phyloP scores from a whole-genome alignment of 495 filamentous ascomycete genomes.

The Cairneyella variabilis region DNA sequence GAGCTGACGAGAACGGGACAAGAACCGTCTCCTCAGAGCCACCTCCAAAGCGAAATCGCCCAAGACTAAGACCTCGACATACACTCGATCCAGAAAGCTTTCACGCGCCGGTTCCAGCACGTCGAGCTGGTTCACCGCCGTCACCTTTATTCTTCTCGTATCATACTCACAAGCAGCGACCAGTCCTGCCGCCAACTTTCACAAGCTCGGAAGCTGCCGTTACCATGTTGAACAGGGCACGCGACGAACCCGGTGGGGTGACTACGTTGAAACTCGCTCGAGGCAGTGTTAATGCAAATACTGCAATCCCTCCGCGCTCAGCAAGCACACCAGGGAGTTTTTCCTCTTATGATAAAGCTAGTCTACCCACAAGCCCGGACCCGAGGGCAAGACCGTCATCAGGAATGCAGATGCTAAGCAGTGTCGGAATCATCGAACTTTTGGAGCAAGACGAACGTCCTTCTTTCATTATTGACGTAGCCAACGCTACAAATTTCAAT shows the following conservation, averaged over 20 bases:
- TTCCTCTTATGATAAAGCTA: constrained; percentile 38
- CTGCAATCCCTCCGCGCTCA: constrained; percentile 43
- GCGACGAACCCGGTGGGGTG: constrained; percentile 47
- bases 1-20: constrained; percentile 3
- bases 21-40: constrained; percentile 6
- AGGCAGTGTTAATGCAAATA: constrained; percentile 45
- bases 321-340: constrained; percentile 45
- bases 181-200: constrained; percentile 48
- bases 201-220: constrained; percentile 50
- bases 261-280: constrained; percentile 63
- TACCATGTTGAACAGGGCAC: constrained; percentile 54
- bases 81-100: constrained; percentile 15
- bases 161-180: constrained; percentile 39
- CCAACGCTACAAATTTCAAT: constrained; percentile 45
- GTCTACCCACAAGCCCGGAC: constrained; percentile 39
- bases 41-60: constrained; percentile 13
- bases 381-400: constrained; percentile 32
- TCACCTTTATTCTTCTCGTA: constrained; percentile 60
- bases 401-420: constrained; percentile 44
- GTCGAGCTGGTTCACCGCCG: constrained; percentile 25
- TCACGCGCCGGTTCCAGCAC: not conserved
- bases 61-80: constrained; percentile 16
- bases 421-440: constrained; percentile 59
- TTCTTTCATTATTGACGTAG: constrained; percentile 64
- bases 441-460: constrained; percentile 64